phyloP scores from a whole-genome alignment of 805 yeast genomes.

The Metschnikowia similis region DNA sequence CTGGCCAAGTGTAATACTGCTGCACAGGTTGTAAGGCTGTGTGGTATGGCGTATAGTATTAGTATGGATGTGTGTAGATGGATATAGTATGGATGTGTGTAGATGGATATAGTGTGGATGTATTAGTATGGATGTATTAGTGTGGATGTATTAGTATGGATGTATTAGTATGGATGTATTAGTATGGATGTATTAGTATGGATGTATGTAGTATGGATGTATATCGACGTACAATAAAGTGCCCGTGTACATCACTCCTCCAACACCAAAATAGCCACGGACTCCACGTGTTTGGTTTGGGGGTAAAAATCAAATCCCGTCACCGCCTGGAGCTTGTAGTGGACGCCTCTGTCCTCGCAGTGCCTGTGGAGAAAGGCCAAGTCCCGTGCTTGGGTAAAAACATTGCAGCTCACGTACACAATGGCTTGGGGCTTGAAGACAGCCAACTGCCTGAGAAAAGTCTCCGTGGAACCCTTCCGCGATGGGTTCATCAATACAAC shows the following conservation, averaged over 20 bases:
- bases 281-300: slow-evolving; percentile 56
- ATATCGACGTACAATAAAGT: too few species aligned
- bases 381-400: slow-evolving; percentile 44
- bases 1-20: neutral
- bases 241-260: too few species aligned
- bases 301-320: slow-evolving; percentile 48
- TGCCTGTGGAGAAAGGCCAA: slow-evolving; percentile 26
- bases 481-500: slow-evolving; percentile 45
- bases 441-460: slow-evolving; percentile 33
- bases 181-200: too few species aligned
- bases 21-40: too few species aligned
- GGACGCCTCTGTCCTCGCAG: slow-evolving; percentile 12
- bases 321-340: slow-evolving; percentile 20
- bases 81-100: too few species aligned
- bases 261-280: slow-evolving; percentile 44
- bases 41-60: too few species aligned
- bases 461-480: slow-evolving; percentile 36
- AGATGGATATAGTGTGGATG: too few species aligned
- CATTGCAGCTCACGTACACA: slow-evolving; percentile 43
- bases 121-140: too few species aligned
- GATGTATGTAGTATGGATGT: too few species aligned
- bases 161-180: too few species aligned
- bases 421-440: slow-evolving; percentile 35
- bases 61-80: too few species aligned
- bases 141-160: too few species aligned